A percentile compares a stretch with the other conserved stretches of the same genome.
These are phyloP conservation scores for Paradendryphiella salina DNA, from an alignment of 2,329 filamentous ascomycete species.

Conservation along the genomic window DNA sequence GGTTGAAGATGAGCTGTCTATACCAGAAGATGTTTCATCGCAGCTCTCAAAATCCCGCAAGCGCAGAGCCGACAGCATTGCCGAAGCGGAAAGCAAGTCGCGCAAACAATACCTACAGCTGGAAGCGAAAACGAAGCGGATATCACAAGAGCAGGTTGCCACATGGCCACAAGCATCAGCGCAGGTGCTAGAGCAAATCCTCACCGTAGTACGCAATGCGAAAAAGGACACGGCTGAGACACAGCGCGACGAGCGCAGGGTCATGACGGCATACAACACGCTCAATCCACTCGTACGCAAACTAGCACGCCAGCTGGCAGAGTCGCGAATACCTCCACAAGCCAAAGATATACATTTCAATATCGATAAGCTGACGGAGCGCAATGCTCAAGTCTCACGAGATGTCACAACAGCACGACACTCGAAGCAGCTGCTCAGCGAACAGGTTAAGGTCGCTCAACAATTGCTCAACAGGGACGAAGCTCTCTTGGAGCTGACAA, in stretches of 20 bases:
- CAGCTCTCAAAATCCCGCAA: conserved; percentile 20
- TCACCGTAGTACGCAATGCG: conserved; percentile 60
- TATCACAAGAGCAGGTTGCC: conserved; percentile 45
- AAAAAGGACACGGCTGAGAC: conserved; percentile 65
- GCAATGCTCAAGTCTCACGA: conserved; percentile 54
- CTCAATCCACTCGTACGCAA: conserved; percentile 60
- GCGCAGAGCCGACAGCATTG: conserved; percentile 31
- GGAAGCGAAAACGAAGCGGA: conserved; percentile 40
- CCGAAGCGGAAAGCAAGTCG: conserved; percentile 18
- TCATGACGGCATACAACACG: conserved; percentile 59
- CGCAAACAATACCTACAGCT: conserved; percentile 40
- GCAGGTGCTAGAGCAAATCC: conserved; percentile 60
- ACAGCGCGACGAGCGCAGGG: conserved; percentile 52
- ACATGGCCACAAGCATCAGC: conserved; percentile 60
- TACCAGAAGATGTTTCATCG: background rate
- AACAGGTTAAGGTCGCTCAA: conserved; percentile 63
- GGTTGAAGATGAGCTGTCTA: conserved; percentile 18
- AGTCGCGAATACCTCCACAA: conserved; percentile 68
- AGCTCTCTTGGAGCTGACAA: conserved; percentile 33
- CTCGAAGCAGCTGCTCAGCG: conserved; percentile 62
- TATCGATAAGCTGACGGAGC: conserved; percentile 66
- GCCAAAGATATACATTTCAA: conserved; percentile 59
- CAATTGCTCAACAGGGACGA: conserved; percentile 34
- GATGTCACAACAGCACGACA: conserved; percentile 64
- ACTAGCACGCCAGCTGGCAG: conserved; percentile 61